These are phyloP conservation scores for Triticum timopheevii DNA, from an alignment of 176 grass and related monocot genomes.

Conservation along the genomic window DNA sequence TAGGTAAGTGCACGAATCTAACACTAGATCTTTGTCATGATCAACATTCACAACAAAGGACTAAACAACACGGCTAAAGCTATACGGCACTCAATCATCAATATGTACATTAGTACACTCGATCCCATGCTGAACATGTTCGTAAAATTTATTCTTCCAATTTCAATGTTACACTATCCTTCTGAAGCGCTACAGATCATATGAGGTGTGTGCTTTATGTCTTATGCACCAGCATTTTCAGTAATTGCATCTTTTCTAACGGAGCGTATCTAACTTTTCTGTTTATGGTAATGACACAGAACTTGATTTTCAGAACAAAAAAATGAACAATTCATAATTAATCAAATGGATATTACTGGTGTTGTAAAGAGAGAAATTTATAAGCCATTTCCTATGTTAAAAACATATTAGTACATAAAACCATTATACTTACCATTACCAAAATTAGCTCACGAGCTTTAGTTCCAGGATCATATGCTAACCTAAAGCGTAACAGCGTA, in stretches of 20 bases:
- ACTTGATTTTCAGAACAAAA: neutral
- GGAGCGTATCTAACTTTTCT: neutral
- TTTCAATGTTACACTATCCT: constrained; percentile 3
- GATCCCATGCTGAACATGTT: neutral
- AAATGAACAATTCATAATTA: neutral
- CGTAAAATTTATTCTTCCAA: neutral
- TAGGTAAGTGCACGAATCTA: neutral
- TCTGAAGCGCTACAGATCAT: neutral
- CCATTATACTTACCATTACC: neutral
- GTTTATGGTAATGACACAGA: neutral
- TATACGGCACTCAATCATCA: neutral
- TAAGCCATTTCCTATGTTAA: neutral
- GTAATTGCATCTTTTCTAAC: neutral
- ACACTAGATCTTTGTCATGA: neutral
- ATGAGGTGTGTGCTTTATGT: neutral
- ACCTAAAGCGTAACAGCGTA: neutral
- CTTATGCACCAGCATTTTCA: neutral
- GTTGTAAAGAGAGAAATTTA: neutral
- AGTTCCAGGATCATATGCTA: neutral
- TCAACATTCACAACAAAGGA: neutral
- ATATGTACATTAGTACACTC: neutral
- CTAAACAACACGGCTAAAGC: neutral
- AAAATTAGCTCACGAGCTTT: neutral
- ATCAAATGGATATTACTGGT: too few species aligned
- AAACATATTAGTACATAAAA: neutral